Percentiles rank a stretch among this genome's conserved stretches.
These are phyloP conservation scores for Lasiosphaeria miniovina DNA, from an alignment of 495 filamentous ascomycete genomes.

Conservation along the genomic window DNA sequence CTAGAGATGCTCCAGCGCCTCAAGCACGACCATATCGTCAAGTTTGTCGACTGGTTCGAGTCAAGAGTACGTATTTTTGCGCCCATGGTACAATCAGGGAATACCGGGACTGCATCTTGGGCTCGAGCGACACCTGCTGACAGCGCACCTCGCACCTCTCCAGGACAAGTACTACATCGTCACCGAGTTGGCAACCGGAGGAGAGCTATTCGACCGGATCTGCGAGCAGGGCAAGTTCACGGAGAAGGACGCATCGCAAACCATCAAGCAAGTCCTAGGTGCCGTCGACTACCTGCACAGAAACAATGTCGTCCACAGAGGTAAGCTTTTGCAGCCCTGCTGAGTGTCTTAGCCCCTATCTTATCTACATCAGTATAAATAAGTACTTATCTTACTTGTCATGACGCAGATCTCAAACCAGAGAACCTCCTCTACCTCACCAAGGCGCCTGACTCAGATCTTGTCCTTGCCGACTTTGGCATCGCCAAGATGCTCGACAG, in stretches of 20 bases:
- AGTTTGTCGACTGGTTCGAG: conserved; percentile 99
- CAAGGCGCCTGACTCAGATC: conserved; percentile 66
- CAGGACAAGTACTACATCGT: conserved; percentile 99
- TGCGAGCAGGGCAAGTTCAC: conserved; percentile 99
- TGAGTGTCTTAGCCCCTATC: not conserved
- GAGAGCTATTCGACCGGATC: conserved; percentile 97
- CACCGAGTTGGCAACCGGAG: conserved; percentile 92
- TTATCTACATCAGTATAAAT: not conserved
- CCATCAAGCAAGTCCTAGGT: conserved; percentile 90
- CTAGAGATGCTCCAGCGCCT: conserved; percentile 85
- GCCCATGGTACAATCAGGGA: not conserved
- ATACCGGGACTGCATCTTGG: not conserved
- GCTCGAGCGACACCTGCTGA: conserved; percentile 10
- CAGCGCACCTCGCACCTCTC: not conserved
- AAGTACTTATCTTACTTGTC: conserved; percentile 1
- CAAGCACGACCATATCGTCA: conserved; percentile 93
- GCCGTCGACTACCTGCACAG: conserved; percentile 93
- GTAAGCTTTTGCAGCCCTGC: conserved; percentile 43
- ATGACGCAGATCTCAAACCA: conserved; percentile 80
- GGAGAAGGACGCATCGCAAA: conserved; percentile 96
- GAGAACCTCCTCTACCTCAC: conserved; percentile 97
- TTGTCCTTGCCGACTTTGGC: conserved; percentile 96
- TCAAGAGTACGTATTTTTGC: conserved; percentile 60
- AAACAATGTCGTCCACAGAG: conserved; percentile 95
- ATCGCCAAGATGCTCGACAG: conserved; percentile 98